Evolutionary conservation across 2,329 filamentous ascomycete genomes (phyloP).

Genomic region (Fonsecaea multimorphosa): DNA sequence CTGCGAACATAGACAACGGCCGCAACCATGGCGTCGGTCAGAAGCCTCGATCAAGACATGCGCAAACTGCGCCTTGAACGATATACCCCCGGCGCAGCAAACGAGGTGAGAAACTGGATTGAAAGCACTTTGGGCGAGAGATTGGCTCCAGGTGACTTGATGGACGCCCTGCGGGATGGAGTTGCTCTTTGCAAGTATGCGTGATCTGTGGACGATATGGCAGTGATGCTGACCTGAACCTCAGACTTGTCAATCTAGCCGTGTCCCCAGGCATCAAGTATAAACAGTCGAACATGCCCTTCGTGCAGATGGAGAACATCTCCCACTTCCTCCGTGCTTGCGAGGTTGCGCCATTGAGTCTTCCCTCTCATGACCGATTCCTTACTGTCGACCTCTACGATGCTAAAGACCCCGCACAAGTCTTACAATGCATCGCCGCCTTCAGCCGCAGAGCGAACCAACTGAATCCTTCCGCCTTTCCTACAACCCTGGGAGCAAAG

Average conservation of each 20-base stretch:
- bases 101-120: conserved; percentile 85
- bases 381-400: conserved; percentile 97
- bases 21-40: conserved; percentile 81
- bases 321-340: conserved; percentile 92
- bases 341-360: conserved; percentile 80
- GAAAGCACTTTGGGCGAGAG: conserved; percentile 77
- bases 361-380: conserved; percentile 93
- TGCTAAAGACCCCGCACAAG: conserved; percentile 92
- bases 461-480: conserved; percentile 75
- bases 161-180: conserved; percentile 88
- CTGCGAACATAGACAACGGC: neutral
- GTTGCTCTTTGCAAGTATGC: conserved; percentile 85
- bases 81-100: conserved; percentile 88
- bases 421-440: conserved; percentile 86
- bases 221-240: conserved; percentile 36
- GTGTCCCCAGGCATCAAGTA: conserved; percentile 82
- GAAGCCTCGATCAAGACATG: conserved; percentile 93
- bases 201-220: neutral
- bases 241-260: conserved; percentile 80
- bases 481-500: conserved; percentile 76
- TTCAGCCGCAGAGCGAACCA: conserved; percentile 86
- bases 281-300: conserved; percentile 93
- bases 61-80: conserved; percentile 88
- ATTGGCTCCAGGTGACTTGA: conserved; percentile 74
- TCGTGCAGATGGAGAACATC: conserved; percentile 99